phyloP scores from a whole-genome alignment of 805 yeast genomes.

The Candida nonsorbophila region DNA sequence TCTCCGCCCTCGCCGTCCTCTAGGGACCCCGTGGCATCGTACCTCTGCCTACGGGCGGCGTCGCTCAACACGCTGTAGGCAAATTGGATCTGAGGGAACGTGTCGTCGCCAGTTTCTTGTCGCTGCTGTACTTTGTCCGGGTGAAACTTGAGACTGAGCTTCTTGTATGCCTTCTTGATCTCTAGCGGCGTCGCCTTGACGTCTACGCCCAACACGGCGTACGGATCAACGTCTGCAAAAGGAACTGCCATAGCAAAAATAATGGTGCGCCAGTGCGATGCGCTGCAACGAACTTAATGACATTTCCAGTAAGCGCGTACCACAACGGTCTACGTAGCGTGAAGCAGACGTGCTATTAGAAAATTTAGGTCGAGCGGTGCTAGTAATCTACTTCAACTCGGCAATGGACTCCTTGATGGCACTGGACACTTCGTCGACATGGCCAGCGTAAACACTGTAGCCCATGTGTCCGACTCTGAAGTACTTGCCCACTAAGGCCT shows the following conservation, averaged over 20 bases:
- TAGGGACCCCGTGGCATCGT: conserved; percentile 67
- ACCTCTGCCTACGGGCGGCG: conserved; percentile 45
- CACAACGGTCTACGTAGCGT: no score
- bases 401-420: conserved; percentile 28
- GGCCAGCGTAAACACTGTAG: conserved; percentile 48
- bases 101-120: conserved; percentile 3
- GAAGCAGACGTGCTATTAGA: no score
- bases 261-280: no score
- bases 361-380: no score
- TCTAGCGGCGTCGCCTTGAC: conserved; percentile 41
- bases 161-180: conserved; percentile 64
- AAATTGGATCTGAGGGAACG: conserved; percentile 67
- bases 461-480: conserved; percentile 98
- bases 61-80: conserved; percentile 70
- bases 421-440: conserved; percentile 25
- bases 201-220: conserved; percentile 43
- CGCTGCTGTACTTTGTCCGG: conserved; percentile 59
- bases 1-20: conserved; percentile 37
- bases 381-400: conserved; percentile 17
- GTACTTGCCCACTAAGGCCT: conserved; percentile 71
- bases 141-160: conserved; percentile 57
- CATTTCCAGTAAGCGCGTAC: no score
- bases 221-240: conserved; percentile 59
- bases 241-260: conserved; percentile 27
- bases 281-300: no score